These are phyloP conservation scores for Potentilla sterilis DNA, from an alignment of 306 rosid genomes.

Conservation along the genomic window DNA sequence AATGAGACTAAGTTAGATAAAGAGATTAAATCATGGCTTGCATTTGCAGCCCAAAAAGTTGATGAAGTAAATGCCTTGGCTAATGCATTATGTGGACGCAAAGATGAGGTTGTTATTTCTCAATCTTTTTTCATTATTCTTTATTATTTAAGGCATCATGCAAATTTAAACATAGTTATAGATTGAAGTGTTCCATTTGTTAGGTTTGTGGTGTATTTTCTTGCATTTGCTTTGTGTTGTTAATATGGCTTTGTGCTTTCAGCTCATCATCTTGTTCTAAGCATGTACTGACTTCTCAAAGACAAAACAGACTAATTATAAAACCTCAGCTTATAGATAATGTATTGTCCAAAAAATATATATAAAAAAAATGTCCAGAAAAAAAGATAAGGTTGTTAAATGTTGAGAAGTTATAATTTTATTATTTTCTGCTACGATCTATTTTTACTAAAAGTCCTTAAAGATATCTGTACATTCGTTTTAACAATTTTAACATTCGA, in stretches of 20 bases:
- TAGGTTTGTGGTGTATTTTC: not conserved
- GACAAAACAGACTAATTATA: not conserved
- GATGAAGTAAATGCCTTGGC: slow-evolving; percentile 85
- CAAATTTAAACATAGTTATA: not conserved
- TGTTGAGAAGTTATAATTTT: not conserved
- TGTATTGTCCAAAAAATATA: not conserved
- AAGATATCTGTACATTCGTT: not conserved
- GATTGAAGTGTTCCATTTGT: not conserved
- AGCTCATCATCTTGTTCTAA: not conserved
- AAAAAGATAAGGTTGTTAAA: not conserved
- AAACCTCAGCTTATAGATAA: not conserved
- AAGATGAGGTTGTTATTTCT: slow-evolving; percentile 48
- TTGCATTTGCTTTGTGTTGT: not conserved
- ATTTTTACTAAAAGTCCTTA: not conserved
- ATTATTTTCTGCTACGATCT: not conserved
- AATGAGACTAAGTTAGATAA: slow-evolving; percentile 71
- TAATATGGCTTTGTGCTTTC: not conserved
- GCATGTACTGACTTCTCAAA: not conserved
- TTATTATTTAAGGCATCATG: not conserved
- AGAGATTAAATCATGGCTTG: slow-evolving; percentile 86
- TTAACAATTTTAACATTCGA: not conserved
- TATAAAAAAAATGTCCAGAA: no score
- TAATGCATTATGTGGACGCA: slow-evolving; percentile 63
- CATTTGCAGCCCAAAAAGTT: slow-evolving; percentile 85
- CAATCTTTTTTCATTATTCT: not conserved